Evolutionary conservation across 164 flowering plant species (phyloP).

Genomic region (Umbilicus rupestris): DNA sequence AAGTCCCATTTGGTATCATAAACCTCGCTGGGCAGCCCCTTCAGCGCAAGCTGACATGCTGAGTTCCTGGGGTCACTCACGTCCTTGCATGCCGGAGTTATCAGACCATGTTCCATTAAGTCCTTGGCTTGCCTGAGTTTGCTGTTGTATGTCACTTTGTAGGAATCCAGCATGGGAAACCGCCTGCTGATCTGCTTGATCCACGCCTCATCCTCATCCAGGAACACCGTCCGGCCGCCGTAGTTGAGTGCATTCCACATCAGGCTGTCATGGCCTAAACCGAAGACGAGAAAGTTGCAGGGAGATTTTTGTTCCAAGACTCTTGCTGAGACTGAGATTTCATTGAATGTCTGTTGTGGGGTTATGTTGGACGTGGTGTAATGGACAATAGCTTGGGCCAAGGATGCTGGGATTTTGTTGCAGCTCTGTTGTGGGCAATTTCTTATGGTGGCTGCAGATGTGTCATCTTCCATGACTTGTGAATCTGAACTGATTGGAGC

Average conservation of each 20-base stretch:
- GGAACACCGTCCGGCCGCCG: slow-evolving; percentile 70
- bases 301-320: slow-evolving; percentile 55
- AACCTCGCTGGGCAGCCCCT: slow-evolving; percentile 49
- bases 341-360: slow-evolving; percentile 65
- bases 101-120: slow-evolving; percentile 39
- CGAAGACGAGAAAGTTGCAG: slow-evolving; percentile 86
- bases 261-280: slow-evolving; percentile 82
- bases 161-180: slow-evolving; percentile 51
- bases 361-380: slow-evolving; percentile 58
- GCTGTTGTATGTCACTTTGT: slow-evolving; percentile 55
- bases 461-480: too few species aligned
- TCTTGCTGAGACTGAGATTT: slow-evolving; percentile 43
- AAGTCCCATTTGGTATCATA: slow-evolving; percentile 73
- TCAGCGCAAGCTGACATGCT: slow-evolving; percentile 47
- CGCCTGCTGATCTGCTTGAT: slow-evolving; percentile 38
- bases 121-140: slow-evolving; percentile 50
- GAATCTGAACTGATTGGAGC: slow-evolving; percentile 11
- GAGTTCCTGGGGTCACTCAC: slow-evolving; percentile 41
- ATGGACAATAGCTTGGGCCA: slow-evolving; percentile 44
- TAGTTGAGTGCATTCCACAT: slow-evolving; percentile 77
- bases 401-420: slow-evolving; percentile 43
- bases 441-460: too few species aligned
- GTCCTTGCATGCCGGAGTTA: slow-evolving; percentile 33
- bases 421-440: too few species aligned
- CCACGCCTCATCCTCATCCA: slow-evolving; percentile 78